Evolutionary conservation across 768 basidiomycete genomes (phyloP).

Genomic region (Pleurotus sapidus): DNA sequence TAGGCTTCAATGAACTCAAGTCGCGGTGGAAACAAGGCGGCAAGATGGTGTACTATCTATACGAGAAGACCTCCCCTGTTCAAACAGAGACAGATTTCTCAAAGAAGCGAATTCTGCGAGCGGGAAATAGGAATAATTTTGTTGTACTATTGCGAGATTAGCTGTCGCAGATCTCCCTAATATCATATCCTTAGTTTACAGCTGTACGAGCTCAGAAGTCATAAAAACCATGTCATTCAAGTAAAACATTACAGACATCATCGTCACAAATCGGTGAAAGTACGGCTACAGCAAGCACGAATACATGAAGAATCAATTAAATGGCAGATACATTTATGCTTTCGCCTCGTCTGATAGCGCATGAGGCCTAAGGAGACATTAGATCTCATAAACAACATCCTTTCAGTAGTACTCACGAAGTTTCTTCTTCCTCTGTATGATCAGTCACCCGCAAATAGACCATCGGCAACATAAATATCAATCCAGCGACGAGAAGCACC

Average conservation of each 20-base stretch:
- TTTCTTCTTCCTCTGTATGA: slow-evolving; percentile 26
- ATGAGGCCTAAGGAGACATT: too few relatives aligned
- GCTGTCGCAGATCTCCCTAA: too few relatives aligned
- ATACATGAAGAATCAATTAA: too few relatives aligned
- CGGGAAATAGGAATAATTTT: slow-evolving; percentile 82
- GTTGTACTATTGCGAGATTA: slow-evolving; percentile 36
- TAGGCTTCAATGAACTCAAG: slow-evolving; percentile 65
- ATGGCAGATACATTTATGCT: too few relatives aligned
- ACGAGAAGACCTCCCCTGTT: slow-evolving; percentile 37
- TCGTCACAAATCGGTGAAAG: too few relatives aligned
- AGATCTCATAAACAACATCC: too few relatives aligned
- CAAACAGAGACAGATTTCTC: slow-evolving; percentile 27
- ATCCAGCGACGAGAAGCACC: slow-evolving; percentile 63
- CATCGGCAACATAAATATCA: slow-evolving; percentile 72
- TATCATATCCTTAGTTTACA: too few relatives aligned
- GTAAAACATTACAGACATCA: too few relatives aligned
- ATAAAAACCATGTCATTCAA: too few relatives aligned
- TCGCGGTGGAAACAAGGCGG: slow-evolving; percentile 64
- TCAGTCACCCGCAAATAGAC: slow-evolving; percentile 68
- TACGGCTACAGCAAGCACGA: too few relatives aligned
- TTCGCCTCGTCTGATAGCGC: too few relatives aligned
- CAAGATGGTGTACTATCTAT: slow-evolving; percentile 90
- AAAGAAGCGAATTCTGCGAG: slow-evolving; percentile 58
- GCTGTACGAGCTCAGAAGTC: too few relatives aligned
- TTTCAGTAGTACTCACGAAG: not conserved